Evolutionary conservation across 768 basidiomycete species (phyloP).

Genomic region (Tulasnella sp.): DNA sequence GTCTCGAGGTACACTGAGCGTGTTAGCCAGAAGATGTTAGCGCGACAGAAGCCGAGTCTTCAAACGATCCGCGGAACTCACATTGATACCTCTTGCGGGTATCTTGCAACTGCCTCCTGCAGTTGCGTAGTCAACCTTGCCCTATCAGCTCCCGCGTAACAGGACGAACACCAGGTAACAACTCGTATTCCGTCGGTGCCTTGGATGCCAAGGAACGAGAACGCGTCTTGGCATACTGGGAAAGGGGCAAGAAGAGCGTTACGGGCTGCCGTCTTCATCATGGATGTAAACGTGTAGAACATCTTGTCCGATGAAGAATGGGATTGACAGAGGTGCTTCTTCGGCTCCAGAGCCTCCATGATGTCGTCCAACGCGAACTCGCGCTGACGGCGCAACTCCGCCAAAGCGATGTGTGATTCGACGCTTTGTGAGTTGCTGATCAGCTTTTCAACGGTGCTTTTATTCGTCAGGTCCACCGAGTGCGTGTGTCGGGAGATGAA

Average conservation of each 20-base stretch:
- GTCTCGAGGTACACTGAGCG: background rate
- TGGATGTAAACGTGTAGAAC: background rate
- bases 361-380: background rate
- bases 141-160: background rate
- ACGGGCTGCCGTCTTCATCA: background rate
- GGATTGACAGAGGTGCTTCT: background rate
- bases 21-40: background rate
- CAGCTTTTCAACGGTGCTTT: background rate
- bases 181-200: background rate
- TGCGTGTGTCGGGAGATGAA: background rate
- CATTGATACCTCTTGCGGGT: background rate
- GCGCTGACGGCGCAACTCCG: background rate
- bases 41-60: background rate
- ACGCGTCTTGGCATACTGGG: background rate
- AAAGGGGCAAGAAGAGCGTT: background rate
- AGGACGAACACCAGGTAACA: background rate
- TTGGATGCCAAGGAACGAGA: background rate
- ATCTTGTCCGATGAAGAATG: background rate
- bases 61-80: background rate
- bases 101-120: background rate
- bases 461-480: background rate
- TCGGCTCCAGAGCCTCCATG: background rate
- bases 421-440: background rate
- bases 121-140: background rate
- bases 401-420: background rate